These are phyloP conservation scores for Cardamine chenopodiifolia DNA, from an alignment of 345 rosid species.

Conservation along the genomic window DNA sequence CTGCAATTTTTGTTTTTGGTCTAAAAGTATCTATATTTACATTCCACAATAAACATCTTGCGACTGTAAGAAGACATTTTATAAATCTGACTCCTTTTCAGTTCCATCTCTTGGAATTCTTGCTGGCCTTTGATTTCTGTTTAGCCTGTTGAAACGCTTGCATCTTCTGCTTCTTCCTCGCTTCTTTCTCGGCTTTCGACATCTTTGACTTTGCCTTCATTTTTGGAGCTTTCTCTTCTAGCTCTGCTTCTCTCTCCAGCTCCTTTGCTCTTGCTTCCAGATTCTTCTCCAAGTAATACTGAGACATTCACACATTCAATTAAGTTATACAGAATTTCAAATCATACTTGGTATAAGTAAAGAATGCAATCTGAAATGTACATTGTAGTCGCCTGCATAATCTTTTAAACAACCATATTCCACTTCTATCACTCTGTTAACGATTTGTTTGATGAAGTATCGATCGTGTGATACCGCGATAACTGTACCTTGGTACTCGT, in stretches of 20 bases:
- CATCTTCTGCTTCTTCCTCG: slow-evolving; percentile 87
- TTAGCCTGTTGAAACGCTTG: slow-evolving; percentile 90
- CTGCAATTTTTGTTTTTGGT: no score
- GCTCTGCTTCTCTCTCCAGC: slow-evolving; percentile 81
- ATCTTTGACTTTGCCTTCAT: slow-evolving; percentile 92
- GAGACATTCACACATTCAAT: slow-evolving; percentile 19
- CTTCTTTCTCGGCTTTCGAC: slow-evolving; percentile 98
- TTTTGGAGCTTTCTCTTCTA: slow-evolving; percentile 91
- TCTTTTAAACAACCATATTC: slow-evolving; percentile 68
- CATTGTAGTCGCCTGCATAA: slow-evolving; percentile 88
- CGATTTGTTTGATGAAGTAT: slow-evolving; percentile 92
- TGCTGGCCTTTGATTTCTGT: slow-evolving; percentile 75
- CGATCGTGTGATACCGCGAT: slow-evolving; percentile 89
- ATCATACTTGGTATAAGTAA: not conserved
- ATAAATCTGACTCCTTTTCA: slow-evolving; percentile 43
- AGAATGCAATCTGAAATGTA: slow-evolving; percentile 28
- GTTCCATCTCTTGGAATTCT: slow-evolving; percentile 98
- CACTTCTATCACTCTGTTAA: slow-evolving; percentile 91
- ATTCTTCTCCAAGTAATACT: slow-evolving; percentile 97
- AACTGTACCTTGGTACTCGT: slow-evolving; percentile 82
- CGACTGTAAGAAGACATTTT: slow-evolving; percentile 21
- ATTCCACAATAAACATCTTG: slow-evolving; percentile 7
- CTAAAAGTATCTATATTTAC: slow-evolving; percentile 32
- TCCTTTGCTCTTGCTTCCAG: slow-evolving; percentile 78
- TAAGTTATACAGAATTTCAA: not conserved